Base-by-base conservation (phyloP, 345 rosid genomes). In the Excoecaria agallocha region DNA sequence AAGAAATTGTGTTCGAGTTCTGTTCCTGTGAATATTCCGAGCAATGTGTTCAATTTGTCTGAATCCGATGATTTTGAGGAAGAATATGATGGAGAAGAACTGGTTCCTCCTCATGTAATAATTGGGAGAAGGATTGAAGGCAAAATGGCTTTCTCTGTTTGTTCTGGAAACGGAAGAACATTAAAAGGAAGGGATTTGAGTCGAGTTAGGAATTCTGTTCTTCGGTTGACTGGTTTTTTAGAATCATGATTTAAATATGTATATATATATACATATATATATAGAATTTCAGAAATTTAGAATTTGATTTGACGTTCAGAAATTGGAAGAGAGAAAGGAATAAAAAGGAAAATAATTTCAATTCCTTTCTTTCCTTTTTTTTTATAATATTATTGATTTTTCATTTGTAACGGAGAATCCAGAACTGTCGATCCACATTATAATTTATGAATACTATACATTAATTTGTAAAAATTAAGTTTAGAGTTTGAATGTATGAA, bases 151-250 rank as follows among this genome's bases (percentile, higher is more conserved):
- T 91, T 87, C 72, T 92, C 97, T 0, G 88, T 91, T 66, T 84
- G 90, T 54, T 77, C 91, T 6, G 96, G 97, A 25, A 88, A 87
- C 75, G 98, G 98, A 62, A 85, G 98, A 72, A 89, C 87, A 16
- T 88, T 94, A 12, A 92, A 89, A 70, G 98, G 98, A 25, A 84
- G 97, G 58, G 86, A 92, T 72, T 82, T 94, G 85, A 86, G 92
- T 17, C 84, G 82, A 74, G 93, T 92, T 61, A 80, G 98, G 72
- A 87, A 92, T 82, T 85, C 95, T 8, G 77, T 94, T 78, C 91
- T 94, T 51, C 76, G 93, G 66, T 79, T 91, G 91, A 94, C 98
- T 22, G 98, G 97, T 19, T 92, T 92, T 83, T 81, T 92, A 80
- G 98, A 94, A 85, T 76, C 88, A 8, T 90, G 30, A 30, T 30